These are phyloP conservation scores for Dacryopinax primogenitus DNA, from an alignment of 768 basidiomycete genomes.

Conservation along the genomic window DNA sequence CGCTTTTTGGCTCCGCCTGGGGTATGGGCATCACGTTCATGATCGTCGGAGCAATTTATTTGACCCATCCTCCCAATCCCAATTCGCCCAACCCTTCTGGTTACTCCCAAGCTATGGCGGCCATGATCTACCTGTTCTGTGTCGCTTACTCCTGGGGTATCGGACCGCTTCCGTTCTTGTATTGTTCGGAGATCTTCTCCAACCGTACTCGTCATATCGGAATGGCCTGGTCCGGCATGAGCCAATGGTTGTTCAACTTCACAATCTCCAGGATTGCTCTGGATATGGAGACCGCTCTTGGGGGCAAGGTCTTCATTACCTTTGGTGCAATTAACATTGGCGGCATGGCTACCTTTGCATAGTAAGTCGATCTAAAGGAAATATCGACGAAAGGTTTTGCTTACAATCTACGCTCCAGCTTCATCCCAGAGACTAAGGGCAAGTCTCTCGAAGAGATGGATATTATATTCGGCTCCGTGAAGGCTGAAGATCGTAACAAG, in stretches of 20 bases:
- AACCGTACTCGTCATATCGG: conserved; percentile 75
- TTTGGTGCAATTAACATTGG: conserved; percentile 62
- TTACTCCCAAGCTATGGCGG: conserved; percentile 63
- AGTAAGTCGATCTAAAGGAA: too few species aligned
- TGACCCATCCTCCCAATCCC: conserved; percentile 51
- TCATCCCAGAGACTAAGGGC: neutral
- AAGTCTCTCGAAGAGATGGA: conserved; percentile 12
- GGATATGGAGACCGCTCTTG: conserved; percentile 43
- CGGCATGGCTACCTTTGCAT: conserved; percentile 53
- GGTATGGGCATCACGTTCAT: conserved; percentile 73
- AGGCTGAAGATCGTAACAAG: conserved; percentile 1
- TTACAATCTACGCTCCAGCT: too few species aligned
- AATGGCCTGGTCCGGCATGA: conserved; percentile 55
- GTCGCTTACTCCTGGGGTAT: conserved; percentile 68
- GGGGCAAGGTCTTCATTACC: conserved; percentile 66
- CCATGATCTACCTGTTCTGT: conserved; percentile 74
- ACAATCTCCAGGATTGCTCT: conserved; percentile 61
- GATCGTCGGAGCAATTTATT: conserved; percentile 72
- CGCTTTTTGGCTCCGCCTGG: conserved; percentile 46
- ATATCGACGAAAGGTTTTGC: too few species aligned
- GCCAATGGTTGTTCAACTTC: conserved; percentile 73
- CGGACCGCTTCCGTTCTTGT: conserved; percentile 32
- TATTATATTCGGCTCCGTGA: conserved; percentile 8
- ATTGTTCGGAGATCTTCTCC: conserved; percentile 75
- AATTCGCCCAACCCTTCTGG: conserved; percentile 30